Conservation (phyloP, 2,329 filamentous ascomycete genomes). For the Diplodia intermedia region DNA sequence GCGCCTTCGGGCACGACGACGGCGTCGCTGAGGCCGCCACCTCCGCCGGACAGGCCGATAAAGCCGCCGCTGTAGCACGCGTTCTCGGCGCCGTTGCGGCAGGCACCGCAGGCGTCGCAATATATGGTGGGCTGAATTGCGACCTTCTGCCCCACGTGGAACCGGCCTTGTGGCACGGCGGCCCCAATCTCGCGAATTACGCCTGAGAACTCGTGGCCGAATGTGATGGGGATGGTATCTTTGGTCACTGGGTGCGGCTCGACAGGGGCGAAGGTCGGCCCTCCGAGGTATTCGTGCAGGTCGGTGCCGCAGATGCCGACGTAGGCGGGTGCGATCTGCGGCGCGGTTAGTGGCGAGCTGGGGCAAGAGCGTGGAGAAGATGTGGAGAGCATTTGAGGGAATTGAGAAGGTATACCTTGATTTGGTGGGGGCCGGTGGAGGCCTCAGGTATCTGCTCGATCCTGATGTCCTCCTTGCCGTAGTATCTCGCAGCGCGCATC, state of each 20-base stretch:
- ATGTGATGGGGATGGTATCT: conserved; percentile 63
- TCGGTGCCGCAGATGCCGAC: conserved; percentile 62
- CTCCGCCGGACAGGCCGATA: conserved; percentile 57
- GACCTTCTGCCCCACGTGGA: conserved; percentile 63
- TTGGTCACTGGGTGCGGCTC: conserved; percentile 65
- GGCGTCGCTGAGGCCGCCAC: conserved; percentile 63
- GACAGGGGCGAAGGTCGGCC: conserved; percentile 57
- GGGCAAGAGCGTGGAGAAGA: not conserved
- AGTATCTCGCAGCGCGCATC: conserved; percentile 63
- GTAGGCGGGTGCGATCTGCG: conserved; percentile 48
- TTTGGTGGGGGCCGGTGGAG: conserved; percentile 57
- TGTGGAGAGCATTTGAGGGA: not conserved
- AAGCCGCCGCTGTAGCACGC: conserved; percentile 65
- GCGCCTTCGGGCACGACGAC: conserved; percentile 60
- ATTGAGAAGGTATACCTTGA: conserved; percentile 46
- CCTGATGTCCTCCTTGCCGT: conserved; percentile 63
- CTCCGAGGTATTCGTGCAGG: conserved; percentile 61
- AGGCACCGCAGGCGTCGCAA: conserved; percentile 64
- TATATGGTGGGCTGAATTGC: conserved; percentile 67
- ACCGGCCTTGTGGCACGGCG: conserved; percentile 49
- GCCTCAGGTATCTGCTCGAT: conserved; percentile 60
- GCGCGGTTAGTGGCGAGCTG: not conserved
- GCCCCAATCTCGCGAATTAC: conserved; percentile 65
- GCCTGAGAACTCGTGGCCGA: conserved; percentile 72
- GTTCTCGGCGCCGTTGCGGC: conserved; percentile 61